phyloP scores from a whole-genome alignment of 768 basidiomycete species.

The Termitomyces sp. region DNA sequence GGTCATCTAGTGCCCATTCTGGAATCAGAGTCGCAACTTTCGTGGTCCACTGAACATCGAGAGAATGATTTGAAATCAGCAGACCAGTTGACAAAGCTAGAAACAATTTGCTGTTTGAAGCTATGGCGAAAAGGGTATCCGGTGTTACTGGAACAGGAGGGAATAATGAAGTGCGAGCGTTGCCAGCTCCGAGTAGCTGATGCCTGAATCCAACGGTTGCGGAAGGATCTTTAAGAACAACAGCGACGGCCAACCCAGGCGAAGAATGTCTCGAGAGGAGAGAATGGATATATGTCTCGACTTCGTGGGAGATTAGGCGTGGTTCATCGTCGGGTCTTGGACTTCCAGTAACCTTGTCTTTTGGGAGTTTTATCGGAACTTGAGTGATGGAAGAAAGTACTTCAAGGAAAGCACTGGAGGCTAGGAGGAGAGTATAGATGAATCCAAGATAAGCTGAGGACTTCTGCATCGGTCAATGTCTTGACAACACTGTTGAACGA shows the following conservation, averaged over 20 bases:
- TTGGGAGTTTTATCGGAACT: not conserved
- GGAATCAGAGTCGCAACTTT: constrained; percentile 34
- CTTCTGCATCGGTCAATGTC: not conserved
- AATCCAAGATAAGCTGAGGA: not conserved
- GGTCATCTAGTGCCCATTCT: constrained; percentile 38
- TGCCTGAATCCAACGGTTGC: constrained; percentile 30
- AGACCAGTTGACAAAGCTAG: constrained; percentile 36
- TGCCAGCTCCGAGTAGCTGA: constrained; percentile 38
- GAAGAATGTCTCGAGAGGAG: constrained; percentile 35
- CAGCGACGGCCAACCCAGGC: constrained; percentile 37
- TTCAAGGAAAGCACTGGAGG: not conserved
- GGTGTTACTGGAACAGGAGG: constrained; percentile 31
- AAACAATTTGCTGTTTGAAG: constrained; percentile 43
- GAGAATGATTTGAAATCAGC: constrained; percentile 34
- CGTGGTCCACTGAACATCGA: constrained; percentile 36
- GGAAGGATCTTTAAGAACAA: constrained; percentile 31
- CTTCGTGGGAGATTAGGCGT: constrained; percentile 4
- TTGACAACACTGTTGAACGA: not conserved
- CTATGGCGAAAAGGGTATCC: constrained; percentile 42
- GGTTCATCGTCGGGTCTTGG: not conserved
- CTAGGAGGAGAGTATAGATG: not conserved
- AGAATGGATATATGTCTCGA: constrained; percentile 9
- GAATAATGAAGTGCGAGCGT: constrained; percentile 25
- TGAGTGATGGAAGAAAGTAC: not conserved
- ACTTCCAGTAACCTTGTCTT: not conserved